Evolutionary conservation across 345 rosid species (phyloP).

Genomic region (Pugionium dolabratum): DNA sequence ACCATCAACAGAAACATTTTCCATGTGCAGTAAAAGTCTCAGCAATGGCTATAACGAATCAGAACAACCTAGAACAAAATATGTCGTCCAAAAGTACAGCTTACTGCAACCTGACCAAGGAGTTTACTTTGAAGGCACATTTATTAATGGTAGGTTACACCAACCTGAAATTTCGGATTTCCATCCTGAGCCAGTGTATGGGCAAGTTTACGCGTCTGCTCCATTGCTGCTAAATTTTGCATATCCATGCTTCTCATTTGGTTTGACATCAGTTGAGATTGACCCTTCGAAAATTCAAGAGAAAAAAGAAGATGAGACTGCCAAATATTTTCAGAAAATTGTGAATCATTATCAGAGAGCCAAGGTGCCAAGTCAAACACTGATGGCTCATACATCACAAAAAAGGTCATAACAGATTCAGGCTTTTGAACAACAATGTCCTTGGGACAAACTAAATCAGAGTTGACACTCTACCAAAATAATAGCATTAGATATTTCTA

Average conservation of each 20-base stretch:
- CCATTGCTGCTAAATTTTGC: conserved; percentile 78
- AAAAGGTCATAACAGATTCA: conserved; percentile 19
- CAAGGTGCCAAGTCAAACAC: conserved; percentile 14
- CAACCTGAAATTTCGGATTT: conserved; percentile 97
- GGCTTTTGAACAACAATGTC: conserved; percentile 7
- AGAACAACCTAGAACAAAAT: conserved; percentile 22
- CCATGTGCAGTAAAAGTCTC: conserved; percentile 18
- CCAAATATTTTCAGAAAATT: conserved; percentile 11
- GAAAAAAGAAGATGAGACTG: conserved; percentile 16
- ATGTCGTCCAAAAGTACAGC: conserved; percentile 21
- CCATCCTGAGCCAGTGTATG: conserved; percentile 83
- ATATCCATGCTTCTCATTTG: conserved; percentile 66
- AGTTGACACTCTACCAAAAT: conserved; percentile 11
- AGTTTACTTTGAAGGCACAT: conserved; percentile 14
- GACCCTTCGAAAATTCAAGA: conserved; percentile 54
- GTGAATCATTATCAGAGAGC: conserved; percentile 11
- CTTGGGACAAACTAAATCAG: conserved; percentile 8
- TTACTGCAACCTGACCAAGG: conserved; percentile 11
- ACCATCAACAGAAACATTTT: conserved; percentile 9
- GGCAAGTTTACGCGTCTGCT: conserved; percentile 97
- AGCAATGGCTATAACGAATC: conserved; percentile 15
- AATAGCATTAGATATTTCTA: not conserved
- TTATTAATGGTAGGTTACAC: conserved; percentile 16
- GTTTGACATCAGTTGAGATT: conserved; percentile 64
- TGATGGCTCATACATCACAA: not conserved